Evolutionary conservation across 2,329 filamentous ascomycete species (phyloP).

Genomic region (Orbilia ellipsospora): DNA sequence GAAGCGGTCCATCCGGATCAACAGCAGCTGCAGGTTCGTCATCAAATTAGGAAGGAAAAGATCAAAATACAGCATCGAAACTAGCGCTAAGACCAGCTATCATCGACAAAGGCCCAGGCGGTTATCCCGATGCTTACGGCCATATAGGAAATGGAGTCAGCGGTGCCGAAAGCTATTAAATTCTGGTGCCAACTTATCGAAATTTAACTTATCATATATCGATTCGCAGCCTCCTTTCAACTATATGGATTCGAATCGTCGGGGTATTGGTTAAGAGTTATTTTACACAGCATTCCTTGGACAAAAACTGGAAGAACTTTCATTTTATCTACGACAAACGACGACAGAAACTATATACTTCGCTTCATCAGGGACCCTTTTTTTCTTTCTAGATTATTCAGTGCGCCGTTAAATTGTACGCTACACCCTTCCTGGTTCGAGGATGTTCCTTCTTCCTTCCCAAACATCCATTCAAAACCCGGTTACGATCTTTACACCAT

Average conservation of each 20-base stretch:
- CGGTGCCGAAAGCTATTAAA: slow-evolving; percentile 53
- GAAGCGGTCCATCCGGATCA: slow-evolving; percentile 55
- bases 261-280: slow-evolving; percentile 44
- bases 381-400: slow-evolving; percentile 22
- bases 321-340: neutral
- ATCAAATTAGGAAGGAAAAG: slow-evolving; percentile 52
- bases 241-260: slow-evolving; percentile 24
- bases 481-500: slow-evolving; percentile 27
- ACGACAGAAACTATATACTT: slow-evolving; percentile 23
- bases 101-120: slow-evolving; percentile 51
- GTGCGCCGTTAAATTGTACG: slow-evolving; percentile 44
- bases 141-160: slow-evolving; percentile 56
- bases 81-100: slow-evolving; percentile 50
- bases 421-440: slow-evolving; percentile 40
- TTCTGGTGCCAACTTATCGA: slow-evolving; percentile 15
- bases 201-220: slow-evolving; percentile 13
- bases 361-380: neutral
- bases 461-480: slow-evolving; percentile 14
- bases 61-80: slow-evolving; percentile 39
- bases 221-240: slow-evolving; percentile 17
- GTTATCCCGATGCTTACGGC: slow-evolving; percentile 50
- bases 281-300: too few species aligned
- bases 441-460: slow-evolving; percentile 25
- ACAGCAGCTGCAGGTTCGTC: slow-evolving; percentile 56
- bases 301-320: neutral